Percentiles rank a stretch among this genome's conserved stretches.
These are phyloP conservation scores for Rhynchosporium secalis DNA, from an alignment of 2,329 filamentous ascomycete species.

Conservation along the genomic window DNA sequence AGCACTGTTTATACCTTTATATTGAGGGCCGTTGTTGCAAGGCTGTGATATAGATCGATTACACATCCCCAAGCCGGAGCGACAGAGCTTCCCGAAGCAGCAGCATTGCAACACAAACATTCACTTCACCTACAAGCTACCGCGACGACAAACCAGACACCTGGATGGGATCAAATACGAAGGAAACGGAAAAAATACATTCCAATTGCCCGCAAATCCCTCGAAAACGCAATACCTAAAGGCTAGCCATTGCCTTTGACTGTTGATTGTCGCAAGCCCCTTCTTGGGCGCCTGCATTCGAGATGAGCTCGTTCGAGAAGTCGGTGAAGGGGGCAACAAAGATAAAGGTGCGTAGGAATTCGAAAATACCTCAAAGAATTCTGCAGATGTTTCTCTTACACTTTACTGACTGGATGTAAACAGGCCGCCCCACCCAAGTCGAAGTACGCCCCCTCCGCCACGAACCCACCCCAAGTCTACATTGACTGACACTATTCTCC, in stretches of 20 bases:
- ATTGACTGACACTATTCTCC: constrained; percentile 33
- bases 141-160: background rate
- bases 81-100: constrained; percentile 15
- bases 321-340: constrained; percentile 98
- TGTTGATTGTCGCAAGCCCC: constrained; percentile 30
- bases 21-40: constrained; percentile 3
- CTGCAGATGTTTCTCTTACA: background rate
- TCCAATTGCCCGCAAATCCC: no score
- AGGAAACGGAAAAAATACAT: constrained; percentile 7
- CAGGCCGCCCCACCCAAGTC: constrained; percentile 95
- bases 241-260: constrained; percentile 12
- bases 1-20: constrained; percentile 2
- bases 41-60: constrained; percentile 26
- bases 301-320: constrained; percentile 94
- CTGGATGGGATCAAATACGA: constrained; percentile 7
- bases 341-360: constrained; percentile 69
- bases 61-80: constrained; percentile 17
- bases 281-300: constrained; percentile 20
- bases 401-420: constrained; percentile 7
- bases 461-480: background rate
- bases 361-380: background rate
- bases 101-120: constrained; percentile 19
- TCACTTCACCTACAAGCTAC: constrained; percentile 13
- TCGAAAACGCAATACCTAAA: background rate
- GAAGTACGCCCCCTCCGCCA: constrained; percentile 62